Evolutionary conservation across 2,329 filamentous ascomycete genomes (phyloP).

Genomic region (Epichloe brachyelytri): DNA sequence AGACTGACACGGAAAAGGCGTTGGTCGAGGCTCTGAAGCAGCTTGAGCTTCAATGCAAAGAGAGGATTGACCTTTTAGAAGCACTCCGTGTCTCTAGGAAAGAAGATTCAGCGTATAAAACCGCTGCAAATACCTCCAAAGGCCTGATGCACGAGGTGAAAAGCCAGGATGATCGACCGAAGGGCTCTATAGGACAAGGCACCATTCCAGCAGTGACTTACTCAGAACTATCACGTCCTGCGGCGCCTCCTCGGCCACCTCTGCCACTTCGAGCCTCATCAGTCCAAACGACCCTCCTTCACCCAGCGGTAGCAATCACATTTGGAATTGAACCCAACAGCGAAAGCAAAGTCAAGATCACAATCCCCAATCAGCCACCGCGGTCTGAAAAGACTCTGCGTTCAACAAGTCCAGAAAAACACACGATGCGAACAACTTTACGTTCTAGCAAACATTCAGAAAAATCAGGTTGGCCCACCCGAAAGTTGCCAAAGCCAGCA

Average conservation of each 20-base stretch:
- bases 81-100: conserved; percentile 57
- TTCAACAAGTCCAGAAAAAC: conserved; percentile 46
- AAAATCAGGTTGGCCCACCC: conserved; percentile 25
- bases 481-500: conserved; percentile 28
- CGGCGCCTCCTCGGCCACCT: conserved; percentile 43
- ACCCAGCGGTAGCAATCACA: conserved; percentile 16
- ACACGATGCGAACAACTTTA: conserved; percentile 49
- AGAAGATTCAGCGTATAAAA: conserved; percentile 14
- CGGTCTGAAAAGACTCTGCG: conserved; percentile 28
- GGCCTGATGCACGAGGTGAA: conserved; percentile 8
- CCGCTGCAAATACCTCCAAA: conserved; percentile 10
- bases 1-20: conserved; percentile 71
- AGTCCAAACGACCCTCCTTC: conserved; percentile 26
- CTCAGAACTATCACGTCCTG: conserved; percentile 63
- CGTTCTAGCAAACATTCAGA: conserved; percentile 35
- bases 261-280: conserved; percentile 41
- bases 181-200: conserved; percentile 63
- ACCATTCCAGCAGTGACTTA: conserved; percentile 74
- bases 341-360: conserved; percentile 14
- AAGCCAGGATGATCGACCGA: conserved; percentile 10
- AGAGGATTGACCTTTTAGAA: conserved; percentile 78
- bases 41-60: conserved; percentile 84
- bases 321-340: conserved; percentile 7
- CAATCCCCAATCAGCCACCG: conserved; percentile 21
- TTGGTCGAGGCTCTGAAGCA: conserved; percentile 69